Evolutionary conservation across 73 alveolate species (phyloP), one percentile per base, ranked within the genome.

Genomic region (Symbiodinium pilosum): DNA sequence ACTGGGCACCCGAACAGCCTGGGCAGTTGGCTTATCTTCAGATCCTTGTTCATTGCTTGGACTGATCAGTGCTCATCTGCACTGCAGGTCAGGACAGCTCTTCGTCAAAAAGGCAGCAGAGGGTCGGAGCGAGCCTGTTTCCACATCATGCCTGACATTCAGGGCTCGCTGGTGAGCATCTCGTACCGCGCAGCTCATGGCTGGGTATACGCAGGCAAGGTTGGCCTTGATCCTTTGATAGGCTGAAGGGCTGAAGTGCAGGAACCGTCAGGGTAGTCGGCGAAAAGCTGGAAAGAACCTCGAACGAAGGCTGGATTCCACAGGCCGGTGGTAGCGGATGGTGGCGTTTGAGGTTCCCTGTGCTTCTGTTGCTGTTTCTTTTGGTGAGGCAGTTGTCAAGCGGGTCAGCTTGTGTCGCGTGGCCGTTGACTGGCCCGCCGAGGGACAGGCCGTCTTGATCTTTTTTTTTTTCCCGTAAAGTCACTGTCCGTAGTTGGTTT

Each of bases 111-210:
- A 91, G 97, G 94, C 44, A 81, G n/a, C n/a, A 47, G 71, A 20
- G 88, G 12, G 32, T 14, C 8, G 32, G 30, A 47, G 59, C 14
- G 59, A 47, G 59, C 14, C 21, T 47, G 59, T 47, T 6, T 47
- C 14, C 59, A 9, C 21, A 47, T 6, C 59, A 47, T 47, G 14
- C 59, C 59, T 14, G 59, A 47, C 59, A 9, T 20, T 26, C 87
- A 91, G 96, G 98, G 98, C 56, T 75, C 92, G 51, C 64, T 92
- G 92, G 98, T 92, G 85, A 73, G 51, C 92, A 77, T 92, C 85
- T 92, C 98, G 43, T 77, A 92, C 92, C 81, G 92, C 44, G 98
- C 98, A 0, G 98, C 98, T 1, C 98, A 92, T n/a, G 98, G 98
- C 43, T 92, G 98, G 98, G 98, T 92, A 43, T 92, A 92, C 44